phyloP scores from a whole-genome alignment of 345 rosid genomes.

The Melaleuca quinquenervia region DNA sequence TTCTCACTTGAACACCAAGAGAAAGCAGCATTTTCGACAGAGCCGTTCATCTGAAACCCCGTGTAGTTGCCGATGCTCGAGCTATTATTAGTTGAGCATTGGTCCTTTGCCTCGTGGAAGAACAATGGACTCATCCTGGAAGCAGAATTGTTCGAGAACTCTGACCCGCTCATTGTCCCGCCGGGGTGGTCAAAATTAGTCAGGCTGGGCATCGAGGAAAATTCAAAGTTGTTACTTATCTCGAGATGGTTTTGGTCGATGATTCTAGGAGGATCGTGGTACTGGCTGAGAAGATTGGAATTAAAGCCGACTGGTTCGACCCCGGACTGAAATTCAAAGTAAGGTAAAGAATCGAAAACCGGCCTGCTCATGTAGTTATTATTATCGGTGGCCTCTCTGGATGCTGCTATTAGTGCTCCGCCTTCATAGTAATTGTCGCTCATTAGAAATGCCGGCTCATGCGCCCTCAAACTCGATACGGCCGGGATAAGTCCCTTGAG shows the following conservation, averaged over 20 bases:
- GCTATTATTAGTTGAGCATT: conserved; percentile 26
- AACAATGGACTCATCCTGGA: conserved; percentile 16
- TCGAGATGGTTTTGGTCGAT: conserved; percentile 15
- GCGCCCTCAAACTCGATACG: conserved; percentile 11
- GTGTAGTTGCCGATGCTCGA: conserved; percentile 36
- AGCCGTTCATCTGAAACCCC: conserved; percentile 21
- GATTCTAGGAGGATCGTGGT: conserved; percentile 2
- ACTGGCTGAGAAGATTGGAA: conserved; percentile 8
- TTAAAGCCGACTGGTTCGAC: conserved; percentile 10
- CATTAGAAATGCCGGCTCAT: conserved; percentile 29
- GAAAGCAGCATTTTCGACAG: conserved; percentile 14
- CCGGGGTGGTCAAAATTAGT: conserved; percentile 15
- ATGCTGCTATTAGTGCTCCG: conserved; percentile 8
- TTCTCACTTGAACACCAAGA: conserved; percentile 12
- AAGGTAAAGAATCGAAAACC: conserved; percentile 20
- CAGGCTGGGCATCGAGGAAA: conserved; percentile 39
- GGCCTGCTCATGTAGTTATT: conserved; percentile 4
- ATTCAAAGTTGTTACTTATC: conserved; percentile 12
- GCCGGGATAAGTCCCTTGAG: neutral
- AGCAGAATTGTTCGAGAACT: conserved; percentile 12
- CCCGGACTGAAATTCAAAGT: conserved; percentile 20
- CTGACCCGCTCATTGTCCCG: neutral
- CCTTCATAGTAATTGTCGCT: conserved; percentile 3
- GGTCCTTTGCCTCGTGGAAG: neutral
- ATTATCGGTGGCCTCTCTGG: conserved; percentile 1